Evolutionary conservation across 305 asterid genomes (phyloP).

Genomic region (Solanum hybrid): DNA sequence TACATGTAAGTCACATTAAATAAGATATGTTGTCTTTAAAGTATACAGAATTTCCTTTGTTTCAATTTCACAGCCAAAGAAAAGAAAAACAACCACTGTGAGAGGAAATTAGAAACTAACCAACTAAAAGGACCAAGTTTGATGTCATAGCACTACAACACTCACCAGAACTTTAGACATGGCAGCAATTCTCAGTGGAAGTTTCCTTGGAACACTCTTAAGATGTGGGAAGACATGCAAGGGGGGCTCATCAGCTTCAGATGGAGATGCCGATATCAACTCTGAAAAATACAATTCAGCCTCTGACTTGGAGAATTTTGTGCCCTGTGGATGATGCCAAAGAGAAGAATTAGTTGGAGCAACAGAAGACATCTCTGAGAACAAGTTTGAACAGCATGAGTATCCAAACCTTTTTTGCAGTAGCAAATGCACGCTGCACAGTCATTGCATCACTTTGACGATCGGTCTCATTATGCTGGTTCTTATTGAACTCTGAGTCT

Average conservation of each 20-base stretch:
- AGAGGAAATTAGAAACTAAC: background rate
- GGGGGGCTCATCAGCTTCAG: constrained; percentile 31
- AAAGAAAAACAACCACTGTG: background rate
- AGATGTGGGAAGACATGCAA: constrained; percentile 71
- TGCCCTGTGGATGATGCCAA: constrained; percentile 40
- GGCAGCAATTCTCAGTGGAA: constrained; percentile 81
- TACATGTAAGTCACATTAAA: background rate
- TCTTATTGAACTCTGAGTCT: constrained; percentile 45
- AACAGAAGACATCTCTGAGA: background rate
- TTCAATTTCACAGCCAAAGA: background rate
- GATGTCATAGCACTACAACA: constrained; percentile 4
- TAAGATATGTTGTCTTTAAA: background rate
- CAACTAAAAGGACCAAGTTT: background rate
- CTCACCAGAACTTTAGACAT: constrained; percentile 87
- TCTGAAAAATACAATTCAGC: constrained; percentile 54
- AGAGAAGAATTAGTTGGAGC: constrained; percentile 17
- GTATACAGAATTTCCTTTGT: background rate
- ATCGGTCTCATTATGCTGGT: constrained; percentile 51
- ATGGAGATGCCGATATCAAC: constrained; percentile 54
- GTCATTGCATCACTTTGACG: constrained; percentile 87
- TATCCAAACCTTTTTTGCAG: constrained; percentile 49
- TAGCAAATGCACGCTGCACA: constrained; percentile 92
- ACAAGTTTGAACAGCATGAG: constrained; percentile 2
- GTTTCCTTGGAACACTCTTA: constrained; percentile 51
- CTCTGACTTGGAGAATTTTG: constrained; percentile 62